Conservation (phyloP, 129 eudicot genomes). For the Erigeron canadensis region DNA sequence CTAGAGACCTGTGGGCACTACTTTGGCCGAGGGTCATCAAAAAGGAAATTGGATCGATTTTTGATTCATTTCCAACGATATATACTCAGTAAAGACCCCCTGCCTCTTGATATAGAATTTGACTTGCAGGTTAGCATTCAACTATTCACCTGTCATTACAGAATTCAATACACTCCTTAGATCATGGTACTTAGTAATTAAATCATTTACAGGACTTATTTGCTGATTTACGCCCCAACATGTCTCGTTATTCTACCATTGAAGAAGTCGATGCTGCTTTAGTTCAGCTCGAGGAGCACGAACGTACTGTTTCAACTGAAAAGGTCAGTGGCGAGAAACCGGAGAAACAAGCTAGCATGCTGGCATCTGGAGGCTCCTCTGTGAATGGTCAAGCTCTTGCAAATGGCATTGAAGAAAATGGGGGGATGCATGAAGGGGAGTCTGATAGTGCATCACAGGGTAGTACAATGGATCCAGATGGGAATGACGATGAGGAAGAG, state of each 20-base stretch:
- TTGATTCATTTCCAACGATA: slow-evolving; percentile 91
- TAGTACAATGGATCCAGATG: slow-evolving; percentile 65
- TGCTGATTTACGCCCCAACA: slow-evolving; percentile 84
- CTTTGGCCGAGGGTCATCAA: slow-evolving; percentile 95
- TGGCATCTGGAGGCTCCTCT: slow-evolving; percentile 43
- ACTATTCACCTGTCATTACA: slow-evolving; percentile 4
- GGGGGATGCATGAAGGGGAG: slow-evolving; percentile 68
- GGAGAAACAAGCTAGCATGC: slow-evolving; percentile 51
- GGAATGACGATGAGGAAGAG: slow-evolving; percentile 69
- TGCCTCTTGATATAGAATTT: slow-evolving; percentile 93
- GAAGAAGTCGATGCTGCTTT: slow-evolving; percentile 81
- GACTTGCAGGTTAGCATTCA: slow-evolving; percentile 83
- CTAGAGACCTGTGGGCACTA: slow-evolving; percentile 98
- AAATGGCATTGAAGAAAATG: slow-evolving; percentile 77
- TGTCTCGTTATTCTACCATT: slow-evolving; percentile 79
- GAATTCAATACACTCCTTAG: slow-evolving; percentile 1
- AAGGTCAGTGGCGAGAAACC: slow-evolving; percentile 64
- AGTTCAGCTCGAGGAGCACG: slow-evolving; percentile 80
- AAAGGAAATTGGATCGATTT: slow-evolving; percentile 90
- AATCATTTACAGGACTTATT: slow-evolving; percentile 68
- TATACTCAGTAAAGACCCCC: slow-evolving; percentile 71
- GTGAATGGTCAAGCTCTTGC: slow-evolving; percentile 52
- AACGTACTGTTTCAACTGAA: slow-evolving; percentile 47
- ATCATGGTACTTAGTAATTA: neutral
- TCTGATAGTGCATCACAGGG: slow-evolving; percentile 79